These are phyloP conservation scores for Dictyostelium intermedium DNA, from an alignment of 78 protist species.

Conservation along the genomic window DNA sequence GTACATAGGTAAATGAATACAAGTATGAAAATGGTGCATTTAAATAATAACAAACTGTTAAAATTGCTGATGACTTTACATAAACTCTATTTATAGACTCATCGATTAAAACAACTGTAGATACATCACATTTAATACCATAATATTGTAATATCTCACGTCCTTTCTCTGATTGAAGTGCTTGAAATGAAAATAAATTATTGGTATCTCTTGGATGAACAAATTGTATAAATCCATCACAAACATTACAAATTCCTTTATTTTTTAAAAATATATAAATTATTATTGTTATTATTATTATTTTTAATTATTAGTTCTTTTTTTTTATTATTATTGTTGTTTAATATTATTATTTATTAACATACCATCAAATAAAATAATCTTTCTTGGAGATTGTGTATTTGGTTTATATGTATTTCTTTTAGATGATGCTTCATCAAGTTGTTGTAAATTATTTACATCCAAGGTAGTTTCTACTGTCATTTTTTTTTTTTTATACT, in stretches of 20 bases:
- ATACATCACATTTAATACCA: constrained; percentile 50
- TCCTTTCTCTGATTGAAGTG: constrained; percentile 75
- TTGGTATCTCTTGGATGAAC: background rate
- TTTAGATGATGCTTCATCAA: background rate
- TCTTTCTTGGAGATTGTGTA: background rate
- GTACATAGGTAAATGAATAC: constrained; percentile 35
- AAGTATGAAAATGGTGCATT: constrained; percentile 13
- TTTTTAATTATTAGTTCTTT: no score
- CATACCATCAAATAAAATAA: constrained; percentile 40
- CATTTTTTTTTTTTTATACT: no score
- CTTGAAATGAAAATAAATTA: background rate
- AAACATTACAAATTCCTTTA: constrained; percentile 60
- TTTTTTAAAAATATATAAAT: no score
- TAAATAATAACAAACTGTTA: constrained; percentile 39
- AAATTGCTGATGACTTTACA: constrained; percentile 70
- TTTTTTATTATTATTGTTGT: no score
- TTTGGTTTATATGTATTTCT: constrained; percentile 7
- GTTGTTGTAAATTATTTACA: background rate
- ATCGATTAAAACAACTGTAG: constrained; percentile 69
- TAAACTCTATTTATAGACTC: constrained; percentile 10
- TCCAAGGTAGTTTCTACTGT: background rate
- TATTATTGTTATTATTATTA: no score
- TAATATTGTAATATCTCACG: constrained; percentile 46
- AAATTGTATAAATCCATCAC: constrained; percentile 54
- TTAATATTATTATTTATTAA: no score